Base-by-base conservation (phyloP, 345 rosid species). In the Mallotus nudiflorus region DNA sequence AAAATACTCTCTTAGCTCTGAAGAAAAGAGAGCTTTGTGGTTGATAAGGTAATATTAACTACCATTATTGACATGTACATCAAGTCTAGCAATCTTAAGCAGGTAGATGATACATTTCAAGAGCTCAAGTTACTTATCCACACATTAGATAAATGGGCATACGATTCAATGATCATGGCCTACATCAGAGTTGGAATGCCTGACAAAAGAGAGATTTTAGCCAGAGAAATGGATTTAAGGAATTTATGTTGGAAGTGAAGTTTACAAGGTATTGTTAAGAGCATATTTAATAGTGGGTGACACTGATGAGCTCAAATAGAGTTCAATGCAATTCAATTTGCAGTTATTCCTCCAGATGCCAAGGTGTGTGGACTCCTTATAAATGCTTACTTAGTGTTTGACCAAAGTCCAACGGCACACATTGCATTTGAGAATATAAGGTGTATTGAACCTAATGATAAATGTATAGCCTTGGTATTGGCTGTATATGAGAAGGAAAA, bases 261-360 rank as follows among this genome's bases (percentile, higher is more conserved):
- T 93, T 69, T 91, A 88, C 83, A 91, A 93, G 84, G 98, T 96
- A 33, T 64, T 93, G 82, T 66, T 93, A 70, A 86, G 98, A 82
- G 80, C 78, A n/a, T 91, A 91, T 80, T 88, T 94, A 58, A 81
- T 84, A 85, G 24, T 49, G n/a, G 98, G 93, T 20, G 73, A 90
- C 52, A 35, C 80, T 0, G 67, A 83, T 67, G 92, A 72, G 93
- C 98, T 70, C 93, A 93, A 70, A 84, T 95, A 73, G 83, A 84
- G 59, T 93, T 93, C 20, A 85, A 87, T 68, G 89, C 89, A 29
- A 81, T 87, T 81, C 98, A 91, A 66, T 69, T 85, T 35, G 97
- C 93, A 0, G 92, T 91, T 50, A 83, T 91, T 63, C 68, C 86
- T 70, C 98, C 97, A 0, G 96, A 93, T 64, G 83, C 62, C n/a